These are phyloP conservation scores for Aspergillus sp. DNA, from an alignment of 2,329 filamentous ascomycete genomes.

Conservation along the genomic window DNA sequence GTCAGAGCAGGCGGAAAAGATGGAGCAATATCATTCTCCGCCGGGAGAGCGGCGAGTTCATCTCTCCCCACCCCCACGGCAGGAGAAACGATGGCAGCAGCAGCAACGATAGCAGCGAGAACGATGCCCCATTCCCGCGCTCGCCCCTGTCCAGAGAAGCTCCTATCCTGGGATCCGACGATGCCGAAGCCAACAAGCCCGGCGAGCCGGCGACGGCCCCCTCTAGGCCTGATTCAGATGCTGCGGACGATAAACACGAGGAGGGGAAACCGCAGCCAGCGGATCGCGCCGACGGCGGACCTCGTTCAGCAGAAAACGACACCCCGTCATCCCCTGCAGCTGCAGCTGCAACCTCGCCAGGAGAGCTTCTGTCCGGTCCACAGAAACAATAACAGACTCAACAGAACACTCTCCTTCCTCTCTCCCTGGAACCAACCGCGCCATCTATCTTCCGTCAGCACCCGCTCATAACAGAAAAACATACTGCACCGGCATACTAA, in stretches of 20 bases:
- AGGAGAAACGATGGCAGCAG: constrained; percentile 13
- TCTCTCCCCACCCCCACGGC: constrained; percentile 7
- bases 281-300: no score
- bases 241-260: background rate
- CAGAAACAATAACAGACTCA: no score
- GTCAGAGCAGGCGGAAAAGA: constrained; percentile 25
- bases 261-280: no score
- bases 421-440: no score
- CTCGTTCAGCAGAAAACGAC: no score
- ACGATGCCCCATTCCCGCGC: constrained; percentile 17
- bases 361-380: no score
- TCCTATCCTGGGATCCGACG: constrained; percentile 12
- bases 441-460: no score
- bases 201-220: background rate
- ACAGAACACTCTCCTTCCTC: no score
- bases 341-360: no score
- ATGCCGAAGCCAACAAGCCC: constrained; percentile 1
- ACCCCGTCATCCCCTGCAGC: background rate
- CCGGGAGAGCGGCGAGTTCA: constrained; percentile 24
- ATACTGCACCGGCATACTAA: no score
- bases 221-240: background rate
- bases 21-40: constrained; percentile 29
- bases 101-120: constrained; percentile 10
- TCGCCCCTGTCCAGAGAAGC: constrained; percentile 24
- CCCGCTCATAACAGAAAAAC: no score